Evolutionary conservation across 345 rosid species (phyloP), one percentile per base, ranked within the genome.

Genomic region (Populus pruinosa): DNA sequence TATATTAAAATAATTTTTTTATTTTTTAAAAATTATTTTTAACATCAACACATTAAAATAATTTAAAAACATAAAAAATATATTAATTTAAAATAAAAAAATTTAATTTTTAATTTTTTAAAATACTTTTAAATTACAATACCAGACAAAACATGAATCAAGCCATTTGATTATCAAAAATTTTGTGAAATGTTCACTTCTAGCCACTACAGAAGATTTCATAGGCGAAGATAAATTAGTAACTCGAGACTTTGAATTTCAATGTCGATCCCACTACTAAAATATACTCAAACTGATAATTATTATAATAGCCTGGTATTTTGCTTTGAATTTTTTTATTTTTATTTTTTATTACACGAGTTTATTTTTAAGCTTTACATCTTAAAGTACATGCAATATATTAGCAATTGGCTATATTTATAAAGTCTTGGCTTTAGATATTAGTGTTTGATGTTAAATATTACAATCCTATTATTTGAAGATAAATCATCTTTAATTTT

Each of bases 391-490:
- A 3, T 33, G 4, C 0, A 33, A 0, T 0, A 4, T 4, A 0
- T 33, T 0, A 33, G 5, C 5, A 33, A 0, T 0, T 33, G 0
- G 0, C 0, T 33, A 0, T 4, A 33, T 4, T 33, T 0, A 4
- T 4, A 33, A 33, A 33, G 0, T 0, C 0, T 0, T 33, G 5
- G 0, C 35, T 33, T 0, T 33, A 0, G 5, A 0, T 0, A 33
- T 0, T 33, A 0, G 5, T 0, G 4, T 33, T 0, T 0, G 0
- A 5, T 0, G 0, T 33, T 0, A 0, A 0, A 33, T 33, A 33
- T 33, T 33, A 33, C 0, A 33, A 33, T 33, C 0, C 5, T 0
- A 0, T 5, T 0, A 0, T 4, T 5, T 33, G 4, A 33, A 33
- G 0, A 33, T 5, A 0, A 33, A 5, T 4, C 0, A 0, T 33